Evolutionary conservation across 257 asterid species (phyloP).

Genomic region (Asclepias syriaca): DNA sequence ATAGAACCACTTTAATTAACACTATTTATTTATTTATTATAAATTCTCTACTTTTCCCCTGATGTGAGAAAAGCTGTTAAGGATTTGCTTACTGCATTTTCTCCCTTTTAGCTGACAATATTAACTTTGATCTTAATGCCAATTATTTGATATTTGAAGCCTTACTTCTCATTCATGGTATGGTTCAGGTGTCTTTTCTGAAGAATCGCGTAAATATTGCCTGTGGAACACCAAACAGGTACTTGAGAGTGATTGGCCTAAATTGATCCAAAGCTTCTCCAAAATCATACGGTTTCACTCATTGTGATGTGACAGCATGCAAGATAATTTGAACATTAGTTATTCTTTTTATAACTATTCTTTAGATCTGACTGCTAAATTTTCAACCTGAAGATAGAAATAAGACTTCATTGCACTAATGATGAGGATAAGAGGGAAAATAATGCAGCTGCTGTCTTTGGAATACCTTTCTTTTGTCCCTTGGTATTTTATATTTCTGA

Average conservation of each 20-base stretch:
- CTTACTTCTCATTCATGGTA: slow-evolving; percentile 4
- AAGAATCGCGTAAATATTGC: slow-evolving; percentile 85
- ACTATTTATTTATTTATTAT: no score
- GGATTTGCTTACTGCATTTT: not conserved
- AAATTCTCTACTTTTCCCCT: not conserved
- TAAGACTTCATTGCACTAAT: not conserved
- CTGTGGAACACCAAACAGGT: slow-evolving; percentile 98
- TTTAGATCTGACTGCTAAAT: not conserved
- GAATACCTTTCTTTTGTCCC: not conserved
- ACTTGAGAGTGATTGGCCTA: slow-evolving; percentile 13
- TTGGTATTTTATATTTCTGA: slow-evolving; percentile 2
- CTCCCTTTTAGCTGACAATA: not conserved
- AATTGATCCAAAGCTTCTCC: slow-evolving; percentile 2
- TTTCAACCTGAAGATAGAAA: not conserved
- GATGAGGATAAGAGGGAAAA: not conserved
- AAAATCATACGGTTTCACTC: not conserved
- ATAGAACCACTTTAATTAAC: not conserved
- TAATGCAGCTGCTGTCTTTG: not conserved
- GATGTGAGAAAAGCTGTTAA: not conserved
- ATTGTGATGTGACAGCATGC: not conserved
- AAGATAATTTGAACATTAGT: not conserved
- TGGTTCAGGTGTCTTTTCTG: slow-evolving; percentile 53
- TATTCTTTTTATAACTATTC: not conserved
- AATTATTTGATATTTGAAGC: slow-evolving; percentile 1
- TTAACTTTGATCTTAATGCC: slow-evolving; percentile 4